Conservation (phyloP, 2,329 filamentous ascomycete genomes). For the Cordyceps cicadae region DNA sequence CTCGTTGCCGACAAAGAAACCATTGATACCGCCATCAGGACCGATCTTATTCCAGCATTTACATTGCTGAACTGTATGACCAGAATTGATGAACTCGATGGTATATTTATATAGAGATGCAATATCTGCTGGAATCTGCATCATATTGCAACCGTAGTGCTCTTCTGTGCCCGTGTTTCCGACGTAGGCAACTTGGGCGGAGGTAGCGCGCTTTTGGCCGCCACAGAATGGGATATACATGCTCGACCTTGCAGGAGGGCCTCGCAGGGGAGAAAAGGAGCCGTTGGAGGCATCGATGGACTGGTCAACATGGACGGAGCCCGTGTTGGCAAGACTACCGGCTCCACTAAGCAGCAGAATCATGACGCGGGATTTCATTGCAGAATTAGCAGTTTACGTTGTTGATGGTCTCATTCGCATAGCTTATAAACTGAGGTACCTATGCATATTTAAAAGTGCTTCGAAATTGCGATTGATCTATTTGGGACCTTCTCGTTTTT, state of each 20-base stretch:
- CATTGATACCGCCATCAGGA: conserved; percentile 33
- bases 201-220: conserved; percentile 37
- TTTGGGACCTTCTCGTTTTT: too few relatives aligned
- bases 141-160: conserved; percentile 45
- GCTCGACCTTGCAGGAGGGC: conserved; percentile 12
- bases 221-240: conserved; percentile 27
- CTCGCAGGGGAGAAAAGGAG: too few relatives aligned
- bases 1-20: conserved; percentile 37
- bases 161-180: conserved; percentile 35
- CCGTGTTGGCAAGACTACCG: too few relatives aligned
- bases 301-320: too few relatives aligned
- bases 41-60: conserved; percentile 47
- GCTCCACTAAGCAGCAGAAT: background rate
- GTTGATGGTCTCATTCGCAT: too few relatives aligned
- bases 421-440: too few relatives aligned
- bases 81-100: conserved; percentile 32
- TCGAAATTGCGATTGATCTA: too few relatives aligned
- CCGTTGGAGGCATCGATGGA: too few relatives aligned
- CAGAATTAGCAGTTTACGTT: too few relatives aligned
- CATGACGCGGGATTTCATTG: too few relatives aligned
- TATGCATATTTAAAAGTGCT: too few relatives aligned
- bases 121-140: conserved; percentile 31
- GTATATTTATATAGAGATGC: conserved; percentile 36
- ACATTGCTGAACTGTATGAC: conserved; percentile 29
- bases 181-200: conserved; percentile 35